Evolutionary conservation across 2,329 filamentous ascomycete genomes (phyloP).

Genomic region (Calonectria pauciramosa): DNA sequence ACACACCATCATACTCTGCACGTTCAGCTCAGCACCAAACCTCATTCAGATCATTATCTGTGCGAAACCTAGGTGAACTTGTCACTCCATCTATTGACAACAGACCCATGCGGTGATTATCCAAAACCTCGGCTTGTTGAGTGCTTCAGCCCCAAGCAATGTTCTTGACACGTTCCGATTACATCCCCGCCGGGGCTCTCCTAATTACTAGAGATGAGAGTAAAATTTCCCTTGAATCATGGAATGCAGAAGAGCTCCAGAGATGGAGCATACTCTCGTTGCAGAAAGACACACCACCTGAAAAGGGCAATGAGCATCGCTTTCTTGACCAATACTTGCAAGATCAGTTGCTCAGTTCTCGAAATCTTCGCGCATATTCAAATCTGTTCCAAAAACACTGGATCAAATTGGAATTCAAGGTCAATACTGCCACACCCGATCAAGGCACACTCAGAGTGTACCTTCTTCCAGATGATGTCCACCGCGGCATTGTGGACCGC

Average conservation of each 20-base stretch:
- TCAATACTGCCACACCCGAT: conserved; percentile 33
- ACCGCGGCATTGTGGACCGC: conserved; percentile 66
- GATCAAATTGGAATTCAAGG: conserved; percentile 59
- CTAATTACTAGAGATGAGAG: conserved; percentile 43
- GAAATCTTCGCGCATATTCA: conserved; percentile 40
- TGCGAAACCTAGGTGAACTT: neutral
- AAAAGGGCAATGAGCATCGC: neutral
- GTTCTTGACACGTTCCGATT: conserved; percentile 40
- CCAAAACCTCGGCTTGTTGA: neutral
- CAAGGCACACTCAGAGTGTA: conserved; percentile 66
- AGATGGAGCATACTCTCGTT: conserved; percentile 49
- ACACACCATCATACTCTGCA: neutral
- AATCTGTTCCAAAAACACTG: conserved; percentile 55
- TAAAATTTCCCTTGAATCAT: conserved; percentile 27
- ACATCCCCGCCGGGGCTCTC: conserved; percentile 59
- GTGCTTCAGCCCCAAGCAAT: conserved; percentile 19
- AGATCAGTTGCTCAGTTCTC: conserved; percentile 44
- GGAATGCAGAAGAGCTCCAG: conserved; percentile 23
- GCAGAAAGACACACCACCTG: conserved; percentile 26
- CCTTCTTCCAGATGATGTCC: conserved; percentile 75
- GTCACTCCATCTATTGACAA: neutral
- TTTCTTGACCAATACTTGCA: conserved; percentile 43
- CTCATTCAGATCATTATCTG: neutral
- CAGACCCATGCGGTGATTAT: neutral
- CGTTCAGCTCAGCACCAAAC: neutral